Evolutionary conservation across 108 stramenopile species (phyloP).

Genomic region (Nitzschia sp.): DNA sequence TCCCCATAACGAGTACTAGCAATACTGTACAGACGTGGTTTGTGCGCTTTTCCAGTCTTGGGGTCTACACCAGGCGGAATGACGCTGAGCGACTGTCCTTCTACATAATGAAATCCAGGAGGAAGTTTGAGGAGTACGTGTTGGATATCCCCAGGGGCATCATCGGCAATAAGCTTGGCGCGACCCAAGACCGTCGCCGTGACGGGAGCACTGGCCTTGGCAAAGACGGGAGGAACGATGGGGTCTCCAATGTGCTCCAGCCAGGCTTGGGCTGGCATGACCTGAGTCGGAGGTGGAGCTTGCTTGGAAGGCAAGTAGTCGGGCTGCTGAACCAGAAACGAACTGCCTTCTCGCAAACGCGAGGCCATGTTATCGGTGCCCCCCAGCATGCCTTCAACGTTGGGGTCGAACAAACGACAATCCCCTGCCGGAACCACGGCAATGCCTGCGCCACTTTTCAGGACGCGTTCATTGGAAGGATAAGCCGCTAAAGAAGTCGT

Average conservation of each 20-base stretch:
- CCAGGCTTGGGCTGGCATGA: conserved; percentile 67
- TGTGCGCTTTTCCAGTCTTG: conserved; percentile 58
- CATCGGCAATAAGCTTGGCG: conserved; percentile 57
- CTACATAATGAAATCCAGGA: conserved; percentile 83
- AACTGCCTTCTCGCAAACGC: conserved; percentile 38
- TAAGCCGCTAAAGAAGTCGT: too few species aligned
- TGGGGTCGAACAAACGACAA: conserved; percentile 64
- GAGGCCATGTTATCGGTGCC: conserved; percentile 41
- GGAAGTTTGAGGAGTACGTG: conserved; percentile 75
- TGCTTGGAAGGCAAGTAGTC: background rate
- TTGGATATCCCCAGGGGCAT: conserved; percentile 88
- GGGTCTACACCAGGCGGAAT: conserved; percentile 73
- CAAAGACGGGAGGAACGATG: conserved; percentile 61
- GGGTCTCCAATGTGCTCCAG: conserved; percentile 83
- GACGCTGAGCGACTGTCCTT: conserved; percentile 84
- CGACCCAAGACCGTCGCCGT: conserved; percentile 75
- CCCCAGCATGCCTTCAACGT: conserved; percentile 56
- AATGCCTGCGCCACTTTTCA: conserved; percentile 51
- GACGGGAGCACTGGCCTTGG: conserved; percentile 72
- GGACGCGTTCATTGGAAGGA: conserved; percentile 16
- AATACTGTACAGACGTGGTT: conserved; percentile 86
- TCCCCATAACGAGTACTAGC: conserved; percentile 89
- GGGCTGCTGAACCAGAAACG: conserved; percentile 2
- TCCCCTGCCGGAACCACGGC: conserved; percentile 42
- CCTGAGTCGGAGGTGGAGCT: conserved; percentile 3